Percentiles rank a stretch among this genome's conserved stretches.
Conservation (phyloP, 225 moss, liverwort and hornwort species). For the Ulota crispa region DNA sequence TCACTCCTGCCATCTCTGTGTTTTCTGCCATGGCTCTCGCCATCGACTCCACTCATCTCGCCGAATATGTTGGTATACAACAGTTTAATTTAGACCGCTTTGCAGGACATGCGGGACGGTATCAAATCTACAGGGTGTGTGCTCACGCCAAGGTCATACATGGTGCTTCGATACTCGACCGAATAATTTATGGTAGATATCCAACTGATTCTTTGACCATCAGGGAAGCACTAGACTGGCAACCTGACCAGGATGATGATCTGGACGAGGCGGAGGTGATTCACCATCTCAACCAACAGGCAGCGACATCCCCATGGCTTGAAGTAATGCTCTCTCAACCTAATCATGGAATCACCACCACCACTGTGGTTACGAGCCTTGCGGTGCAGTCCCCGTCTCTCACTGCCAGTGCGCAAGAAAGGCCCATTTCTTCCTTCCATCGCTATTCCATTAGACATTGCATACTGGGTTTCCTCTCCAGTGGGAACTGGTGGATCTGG, state of each 20-base stretch:
- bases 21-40: neutral
- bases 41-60: neutral
- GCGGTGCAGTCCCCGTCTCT: neutral
- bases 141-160: neutral
- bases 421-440: too few species aligned
- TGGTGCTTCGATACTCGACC: neutral
- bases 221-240: neutral
- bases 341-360: neutral
- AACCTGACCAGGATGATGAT: neutral
- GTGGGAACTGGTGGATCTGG: too few species aligned
- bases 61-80: neutral
- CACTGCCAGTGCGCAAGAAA: too few species aligned
- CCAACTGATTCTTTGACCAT: neutral
- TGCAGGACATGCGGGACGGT: too few species aligned
- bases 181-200: fast-evolving
- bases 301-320: neutral
- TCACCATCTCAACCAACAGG: neutral
- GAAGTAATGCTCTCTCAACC: neutral
- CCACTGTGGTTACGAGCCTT: neutral
- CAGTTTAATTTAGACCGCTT: fast-evolving
- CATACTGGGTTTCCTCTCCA: too few species aligned
- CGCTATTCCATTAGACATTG: too few species aligned
- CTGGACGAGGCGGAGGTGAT: neutral
- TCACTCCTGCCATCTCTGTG: neutral
- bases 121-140: neutral